Percentiles rank a stretch among this genome's conserved stretches.
Evolutionary conservation across 257 asterid genomes (phyloP).

Genomic region (Solanum gandarillasii): DNA sequence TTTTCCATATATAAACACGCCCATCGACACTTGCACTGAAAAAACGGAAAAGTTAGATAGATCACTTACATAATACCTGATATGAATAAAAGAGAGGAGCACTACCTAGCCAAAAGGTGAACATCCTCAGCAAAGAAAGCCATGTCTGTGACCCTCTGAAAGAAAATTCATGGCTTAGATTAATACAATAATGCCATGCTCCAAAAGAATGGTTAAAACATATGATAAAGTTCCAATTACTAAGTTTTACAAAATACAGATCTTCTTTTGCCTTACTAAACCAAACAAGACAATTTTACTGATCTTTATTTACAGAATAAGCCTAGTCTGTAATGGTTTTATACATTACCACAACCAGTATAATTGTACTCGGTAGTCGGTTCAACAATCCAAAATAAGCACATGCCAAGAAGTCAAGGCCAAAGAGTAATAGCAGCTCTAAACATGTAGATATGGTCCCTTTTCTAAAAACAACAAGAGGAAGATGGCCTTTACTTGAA

Average conservation of each 20-base stretch:
- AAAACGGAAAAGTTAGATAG: slow-evolving; percentile 7
- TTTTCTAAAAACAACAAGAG: background rate
- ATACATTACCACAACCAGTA: background rate
- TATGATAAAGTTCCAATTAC: background rate
- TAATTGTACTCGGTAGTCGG: background rate
- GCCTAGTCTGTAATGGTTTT: background rate
- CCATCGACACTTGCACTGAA: slow-evolving; percentile 96
- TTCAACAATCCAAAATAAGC: background rate
- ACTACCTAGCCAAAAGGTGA: slow-evolving; percentile 92
- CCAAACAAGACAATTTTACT: background rate
- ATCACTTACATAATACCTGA: background rate
- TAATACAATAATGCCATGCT: background rate
- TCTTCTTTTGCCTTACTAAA: background rate
- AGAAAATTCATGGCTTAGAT: slow-evolving; percentile 6
- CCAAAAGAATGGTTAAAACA: background rate
- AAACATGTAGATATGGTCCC: background rate
- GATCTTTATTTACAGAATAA: background rate
- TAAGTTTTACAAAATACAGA: background rate
- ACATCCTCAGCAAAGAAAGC: slow-evolving; percentile 99
- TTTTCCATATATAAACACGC: slow-evolving; percentile 86
- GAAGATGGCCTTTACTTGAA: background rate
- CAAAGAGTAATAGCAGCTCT: background rate
- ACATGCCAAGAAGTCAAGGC: background rate
- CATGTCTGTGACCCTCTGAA: slow-evolving; percentile 99
- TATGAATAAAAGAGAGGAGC: background rate